Conservation (phyloP, 495 filamentous ascomycete species). For the Xylaria palmicola region DNA sequence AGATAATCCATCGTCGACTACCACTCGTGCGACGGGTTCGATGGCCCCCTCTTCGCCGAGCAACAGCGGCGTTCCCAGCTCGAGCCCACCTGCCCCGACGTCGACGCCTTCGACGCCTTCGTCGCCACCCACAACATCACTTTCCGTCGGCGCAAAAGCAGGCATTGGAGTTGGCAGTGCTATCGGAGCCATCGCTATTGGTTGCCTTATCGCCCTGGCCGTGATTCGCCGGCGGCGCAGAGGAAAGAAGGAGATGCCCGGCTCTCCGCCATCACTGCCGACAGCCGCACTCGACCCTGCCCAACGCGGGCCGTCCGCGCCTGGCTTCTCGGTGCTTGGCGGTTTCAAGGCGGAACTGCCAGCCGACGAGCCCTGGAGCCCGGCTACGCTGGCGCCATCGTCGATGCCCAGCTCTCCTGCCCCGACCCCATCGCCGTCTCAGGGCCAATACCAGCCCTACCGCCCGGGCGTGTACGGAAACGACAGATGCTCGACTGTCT, state of each 20-base stretch:
- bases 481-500: background rate
- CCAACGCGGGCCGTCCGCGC: background rate
- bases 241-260: background rate
- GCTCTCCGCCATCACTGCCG: background rate
- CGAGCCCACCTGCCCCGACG: background rate
- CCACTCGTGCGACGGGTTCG: background rate
- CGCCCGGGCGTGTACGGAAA: background rate
- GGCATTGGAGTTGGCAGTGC: slow-evolving; percentile 23
- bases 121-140: background rate
- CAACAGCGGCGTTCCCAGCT: background rate
- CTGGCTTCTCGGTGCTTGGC: background rate
- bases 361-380: background rate
- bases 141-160: slow-evolving; percentile 20
- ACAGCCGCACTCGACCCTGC: background rate
- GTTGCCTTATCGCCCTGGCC: background rate
- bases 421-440: background rate
- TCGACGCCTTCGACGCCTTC: background rate
- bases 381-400: background rate
- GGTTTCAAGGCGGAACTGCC: slow-evolving; percentile 16
- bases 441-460: slow-evolving; percentile 5
- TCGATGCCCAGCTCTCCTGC: background rate
- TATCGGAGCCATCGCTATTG: background rate
- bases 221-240: background rate
- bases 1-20: background rate
- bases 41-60: background rate